Percentiles rank a stretch among this genome's conserved stretches.
These are phyloP conservation scores for Cenchrus americanus DNA, from an alignment of 176 grass and related monocot species.

Conservation along the genomic window DNA sequence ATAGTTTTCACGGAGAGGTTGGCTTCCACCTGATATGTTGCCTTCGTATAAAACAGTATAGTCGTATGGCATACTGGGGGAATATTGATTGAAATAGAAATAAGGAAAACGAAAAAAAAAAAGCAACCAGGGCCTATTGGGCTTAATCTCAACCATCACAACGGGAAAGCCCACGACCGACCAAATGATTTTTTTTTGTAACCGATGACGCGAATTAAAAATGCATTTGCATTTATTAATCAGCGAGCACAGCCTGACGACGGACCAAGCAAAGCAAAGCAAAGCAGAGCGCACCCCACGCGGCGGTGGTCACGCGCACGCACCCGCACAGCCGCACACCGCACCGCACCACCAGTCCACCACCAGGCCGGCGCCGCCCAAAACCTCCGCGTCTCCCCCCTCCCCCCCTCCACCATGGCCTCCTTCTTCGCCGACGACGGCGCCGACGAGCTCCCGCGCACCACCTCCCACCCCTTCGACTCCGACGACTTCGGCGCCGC, in stretches of 20 bases:
- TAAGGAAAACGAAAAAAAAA: too few relatives aligned
- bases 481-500: not conserved
- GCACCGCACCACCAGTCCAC: constrained; percentile 1
- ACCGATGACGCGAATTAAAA: not conserved
- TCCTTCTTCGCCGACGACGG: constrained; percentile 55
- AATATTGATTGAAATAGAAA: too few relatives aligned
- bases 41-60: too few relatives aligned
- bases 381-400: constrained; percentile 10
- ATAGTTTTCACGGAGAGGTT: too few relatives aligned
- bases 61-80: too few relatives aligned
- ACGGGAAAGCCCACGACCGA: not conserved
- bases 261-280: constrained; percentile 41
- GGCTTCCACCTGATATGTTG: too few relatives aligned
- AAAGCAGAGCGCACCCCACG: constrained; percentile 28
- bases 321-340: not conserved
- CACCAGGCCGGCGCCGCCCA: constrained; percentile 43
- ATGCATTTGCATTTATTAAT: not conserved
- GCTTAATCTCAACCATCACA: not conserved
- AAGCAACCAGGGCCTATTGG: not conserved
- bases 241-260: not conserved
- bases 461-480: constrained; percentile 59
- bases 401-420: constrained; percentile 34
- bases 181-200: not conserved
- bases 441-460: constrained; percentile 49
- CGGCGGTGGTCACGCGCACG: not conserved